These are phyloP conservation scores for Candida labiduridarum DNA, from an alignment of 1,139 yeast genomes.

Conservation along the genomic window DNA sequence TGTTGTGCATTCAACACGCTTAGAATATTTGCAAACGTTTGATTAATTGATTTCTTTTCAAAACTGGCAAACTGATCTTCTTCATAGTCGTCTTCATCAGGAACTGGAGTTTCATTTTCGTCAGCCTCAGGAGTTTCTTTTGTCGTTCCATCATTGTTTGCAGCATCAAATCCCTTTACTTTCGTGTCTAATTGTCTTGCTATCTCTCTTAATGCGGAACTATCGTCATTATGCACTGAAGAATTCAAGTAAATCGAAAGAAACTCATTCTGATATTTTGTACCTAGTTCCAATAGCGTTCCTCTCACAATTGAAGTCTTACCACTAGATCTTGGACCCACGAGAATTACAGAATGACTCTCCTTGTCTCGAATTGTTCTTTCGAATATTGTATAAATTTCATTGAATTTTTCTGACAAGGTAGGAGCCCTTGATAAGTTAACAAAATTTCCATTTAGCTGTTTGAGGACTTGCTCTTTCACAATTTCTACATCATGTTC, in stretches of 20 bases:
- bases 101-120: background rate
- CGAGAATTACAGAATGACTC: conserved; percentile 76
- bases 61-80: conserved; percentile 35
- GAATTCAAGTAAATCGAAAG: conserved; percentile 71
- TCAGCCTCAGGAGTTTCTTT: conserved; percentile 15
- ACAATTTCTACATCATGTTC: conserved; percentile 19
- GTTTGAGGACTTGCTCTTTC: conserved; percentile 22
- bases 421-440: conserved; percentile 19
- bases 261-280: conserved; percentile 47
- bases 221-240: conserved; percentile 71
- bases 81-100: conserved; percentile 7
- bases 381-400: conserved; percentile 58
- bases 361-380: conserved; percentile 70
- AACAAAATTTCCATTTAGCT: conserved; percentile 25
- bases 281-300: conserved; percentile 52
- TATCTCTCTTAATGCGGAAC: conserved; percentile 77
- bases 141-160: conserved; percentile 10
- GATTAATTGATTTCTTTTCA: conserved; percentile 47
- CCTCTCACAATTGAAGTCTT: conserved; percentile 66
- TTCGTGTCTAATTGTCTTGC: conserved; percentile 76
- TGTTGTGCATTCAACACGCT: conserved; percentile 30
- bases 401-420: conserved; percentile 40
- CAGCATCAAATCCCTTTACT: conserved; percentile 18
- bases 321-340: conserved; percentile 83
- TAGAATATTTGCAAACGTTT: conserved; percentile 43